Percentiles rank a stretch among this genome's conserved stretches.
These are phyloP conservation scores for Floccularia luteovirens DNA, from an alignment of 768 basidiomycete species.

Conservation along the genomic window DNA sequence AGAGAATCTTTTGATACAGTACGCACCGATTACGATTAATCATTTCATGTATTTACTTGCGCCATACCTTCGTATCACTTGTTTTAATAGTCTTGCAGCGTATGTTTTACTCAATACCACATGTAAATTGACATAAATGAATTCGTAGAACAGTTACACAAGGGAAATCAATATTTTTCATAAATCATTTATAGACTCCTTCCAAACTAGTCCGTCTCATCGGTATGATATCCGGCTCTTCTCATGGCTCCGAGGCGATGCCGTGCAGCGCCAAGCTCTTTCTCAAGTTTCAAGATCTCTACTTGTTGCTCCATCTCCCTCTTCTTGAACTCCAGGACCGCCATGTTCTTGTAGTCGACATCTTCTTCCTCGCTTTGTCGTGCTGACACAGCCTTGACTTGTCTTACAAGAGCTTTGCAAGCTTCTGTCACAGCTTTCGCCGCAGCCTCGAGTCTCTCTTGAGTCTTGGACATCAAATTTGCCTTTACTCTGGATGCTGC, in stretches of 20 bases:
- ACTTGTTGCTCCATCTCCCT: slow-evolving; percentile 99
- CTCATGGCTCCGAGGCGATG: slow-evolving; percentile 80
- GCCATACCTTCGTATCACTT: no score
- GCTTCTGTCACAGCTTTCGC: slow-evolving; percentile 98
- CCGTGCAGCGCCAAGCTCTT: slow-evolving; percentile 84
- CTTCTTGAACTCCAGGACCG: slow-evolving; percentile 91
- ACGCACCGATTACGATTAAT: slow-evolving; percentile 19
- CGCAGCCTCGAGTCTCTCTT: slow-evolving; percentile 91
- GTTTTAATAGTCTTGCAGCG: no score
- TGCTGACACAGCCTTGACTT: slow-evolving; percentile 93
- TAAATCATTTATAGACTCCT: no score
- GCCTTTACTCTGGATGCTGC: slow-evolving; percentile 98
- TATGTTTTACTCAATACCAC: no score
- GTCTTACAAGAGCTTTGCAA: slow-evolving; percentile 91
- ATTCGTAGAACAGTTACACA: no score
- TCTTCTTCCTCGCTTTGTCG: slow-evolving; percentile 75
- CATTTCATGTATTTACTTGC: neutral
- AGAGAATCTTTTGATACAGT: slow-evolving; percentile 44
- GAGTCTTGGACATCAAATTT: slow-evolving; percentile 97
- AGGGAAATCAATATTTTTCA: neutral
- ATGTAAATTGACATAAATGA: no score
- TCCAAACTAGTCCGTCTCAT: slow-evolving; percentile 74
- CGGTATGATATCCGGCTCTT: slow-evolving; percentile 83
- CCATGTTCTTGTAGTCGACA: slow-evolving; percentile 89
- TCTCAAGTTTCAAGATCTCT: slow-evolving; percentile 94